Conservation (phyloP, 495 filamentous ascomycete species). For the Lichina pygmaea region DNA sequence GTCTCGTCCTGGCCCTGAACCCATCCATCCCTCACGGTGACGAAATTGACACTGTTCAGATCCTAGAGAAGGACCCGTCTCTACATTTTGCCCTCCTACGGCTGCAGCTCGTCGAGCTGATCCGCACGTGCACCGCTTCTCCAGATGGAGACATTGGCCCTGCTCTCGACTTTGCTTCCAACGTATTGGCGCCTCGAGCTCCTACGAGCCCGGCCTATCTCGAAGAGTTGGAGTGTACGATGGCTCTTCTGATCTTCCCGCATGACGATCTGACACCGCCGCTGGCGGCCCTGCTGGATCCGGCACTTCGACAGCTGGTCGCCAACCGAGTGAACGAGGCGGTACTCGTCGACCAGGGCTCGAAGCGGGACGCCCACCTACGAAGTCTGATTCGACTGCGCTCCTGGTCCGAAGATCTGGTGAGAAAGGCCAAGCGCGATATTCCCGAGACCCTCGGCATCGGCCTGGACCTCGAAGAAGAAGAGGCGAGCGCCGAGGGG, state of each 20-base stretch:
- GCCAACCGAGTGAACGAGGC: slow-evolving; percentile 70
- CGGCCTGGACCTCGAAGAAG: not conserved
- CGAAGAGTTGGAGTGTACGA: slow-evolving; percentile 71
- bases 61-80: slow-evolving; percentile 58
- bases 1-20: slow-evolving; percentile 2
- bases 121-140: slow-evolving; percentile 38
- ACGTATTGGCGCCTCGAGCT: slow-evolving; percentile 65
- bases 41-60: slow-evolving; percentile 19
- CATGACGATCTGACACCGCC: slow-evolving; percentile 47
- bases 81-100: slow-evolving; percentile 81
- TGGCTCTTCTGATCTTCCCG: slow-evolving; percentile 75
- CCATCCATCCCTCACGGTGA: slow-evolving; percentile 3
- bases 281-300: slow-evolving; percentile 46
- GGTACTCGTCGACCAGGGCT: slow-evolving; percentile 42
- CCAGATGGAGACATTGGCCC: slow-evolving; percentile 49
- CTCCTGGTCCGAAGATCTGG: slow-evolving; percentile 61
- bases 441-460: slow-evolving; percentile 24
- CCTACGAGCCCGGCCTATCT: slow-evolving; percentile 59
- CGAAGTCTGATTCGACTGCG: slow-evolving; percentile 53
- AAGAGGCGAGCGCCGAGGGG: not conserved
- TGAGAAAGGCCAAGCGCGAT: slow-evolving; percentile 43
- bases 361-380: slow-evolving; percentile 54
- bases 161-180: slow-evolving; percentile 66
- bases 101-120: slow-evolving; percentile 80
- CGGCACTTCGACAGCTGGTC: slow-evolving; percentile 56